Evolutionary conservation across 495 filamentous ascomycete species (phyloP), one percentile per base, ranked within the genome.

Genomic region (Trichoderma gamsii): DNA sequence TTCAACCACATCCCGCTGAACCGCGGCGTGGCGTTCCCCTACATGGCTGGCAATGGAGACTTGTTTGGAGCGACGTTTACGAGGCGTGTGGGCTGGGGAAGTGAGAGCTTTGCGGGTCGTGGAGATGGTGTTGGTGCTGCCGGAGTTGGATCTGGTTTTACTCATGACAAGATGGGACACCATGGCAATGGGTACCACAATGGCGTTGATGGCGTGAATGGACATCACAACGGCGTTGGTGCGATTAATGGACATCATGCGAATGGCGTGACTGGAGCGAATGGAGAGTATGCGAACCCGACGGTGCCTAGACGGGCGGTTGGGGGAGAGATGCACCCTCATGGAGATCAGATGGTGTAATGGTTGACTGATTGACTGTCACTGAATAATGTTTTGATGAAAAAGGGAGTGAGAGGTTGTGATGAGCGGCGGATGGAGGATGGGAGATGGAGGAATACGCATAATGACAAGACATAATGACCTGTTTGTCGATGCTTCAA

Each of bases 1-100:
- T 86, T 72, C 61, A 85, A 85, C 69, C 83, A 85, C 72, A 71
- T 84, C 23, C 82, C 81, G 21, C 78, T 86, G 59, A 77, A 78
- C 72, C 73, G 81, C 18, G 70, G 69, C 7, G 71, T 71, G 67
- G 38, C 75, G 1, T 76, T 77, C 63, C 25, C 68, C 13, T 79
- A 77, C 51, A 72, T 72, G 21, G 69, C 71, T 41, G 77, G 74
- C 0, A 71, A 68, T 29, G 68, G 68, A 12, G 78, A 81, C 67
- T 70, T 81, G 2, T 75, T 75, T 64, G 72, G 79, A 67, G 79
- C 81, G 4, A 66, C 78, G 23, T 82, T 77, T 56, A 85, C 83
- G 5, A 69, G 80, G 13, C 71, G 76, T 35, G 81, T 76, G 9
- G 83, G 83, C 0, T 85, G 83, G 83, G 82, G 81, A 0, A 44